Evolutionary conservation across 768 basidiomycete species (phyloP), one percentile per base, ranked within the genome.

Genomic region (Pisolithus albus): DNA sequence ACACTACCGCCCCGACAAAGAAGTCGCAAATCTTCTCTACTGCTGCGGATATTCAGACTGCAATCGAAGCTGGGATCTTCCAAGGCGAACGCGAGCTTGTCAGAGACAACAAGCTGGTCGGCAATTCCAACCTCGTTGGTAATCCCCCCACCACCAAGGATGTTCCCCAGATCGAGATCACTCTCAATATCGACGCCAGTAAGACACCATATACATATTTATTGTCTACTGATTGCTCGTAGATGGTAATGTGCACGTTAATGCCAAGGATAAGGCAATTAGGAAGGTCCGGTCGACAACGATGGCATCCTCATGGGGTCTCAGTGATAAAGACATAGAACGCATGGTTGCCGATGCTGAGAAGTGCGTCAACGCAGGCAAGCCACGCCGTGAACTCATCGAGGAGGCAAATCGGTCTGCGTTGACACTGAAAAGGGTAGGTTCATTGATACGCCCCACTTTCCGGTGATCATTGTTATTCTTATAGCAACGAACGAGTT

Each of bases 21-120:
- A 97, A 98, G 80, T 83, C 83, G 55, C 93, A 98, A 74, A 94
- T 88, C 66, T 89, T 88, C 76, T 86, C 84, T 5, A 87, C 85
- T 21, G 86, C 88, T 46, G 84, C 89, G 45, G 88, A 92, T 64
- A 92, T 90, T 77, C 88, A 96, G 74, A 91, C 89, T 46, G 92
- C 91, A 47, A 93, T 97, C 61, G 73, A 96, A 46, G 93, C 97
- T 71, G 93, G 97, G 72, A 95, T 98, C 57, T 97, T 77, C 69
- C 93, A 97, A 78, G 93, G 94, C 70, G 94, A 97, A 75, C 92
- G 93, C 65, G 83, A 92, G 45, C 75, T 95, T 62, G 97, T 94
- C 58, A 95, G 94, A 83, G 95, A 97, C 75, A 97, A 96, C 82
- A 95, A 96, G 75, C 85, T 87, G 44, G 86, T 98, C 59, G 93